These are phyloP conservation scores for Phytophthora tubulina DNA, from an alignment of 352 stramenopile species.

Conservation along the genomic window DNA sequence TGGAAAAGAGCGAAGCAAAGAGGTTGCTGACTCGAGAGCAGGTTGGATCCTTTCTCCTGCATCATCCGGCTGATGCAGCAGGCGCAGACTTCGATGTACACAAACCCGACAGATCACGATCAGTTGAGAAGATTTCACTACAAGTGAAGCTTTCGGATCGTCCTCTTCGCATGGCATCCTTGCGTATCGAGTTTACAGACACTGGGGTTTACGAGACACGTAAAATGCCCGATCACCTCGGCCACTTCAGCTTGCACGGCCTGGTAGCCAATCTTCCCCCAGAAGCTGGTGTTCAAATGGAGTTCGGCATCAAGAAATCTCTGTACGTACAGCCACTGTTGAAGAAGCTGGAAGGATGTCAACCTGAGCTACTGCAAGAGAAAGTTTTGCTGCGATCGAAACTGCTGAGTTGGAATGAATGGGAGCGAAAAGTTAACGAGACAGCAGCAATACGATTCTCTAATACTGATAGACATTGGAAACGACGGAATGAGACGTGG, in stretches of 20 bases:
- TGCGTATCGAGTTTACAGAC: slow-evolving; percentile 48
- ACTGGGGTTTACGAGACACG: slow-evolving; percentile 47
- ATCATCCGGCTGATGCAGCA: slow-evolving; percentile 26
- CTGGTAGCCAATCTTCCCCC: slow-evolving; percentile 51
- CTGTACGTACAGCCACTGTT: slow-evolving; percentile 28
- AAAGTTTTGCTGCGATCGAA: slow-evolving; percentile 15
- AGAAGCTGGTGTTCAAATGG: slow-evolving; percentile 48
- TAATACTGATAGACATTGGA: slow-evolving; percentile 17
- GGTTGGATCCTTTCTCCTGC: slow-evolving; percentile 59
- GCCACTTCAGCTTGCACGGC: slow-evolving; percentile 57
- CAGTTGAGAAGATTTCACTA: slow-evolving; percentile 32
- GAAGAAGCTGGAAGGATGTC: slow-evolving; percentile 24
- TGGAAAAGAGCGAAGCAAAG: slow-evolving; percentile 45
- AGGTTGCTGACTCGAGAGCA: slow-evolving; percentile 34
- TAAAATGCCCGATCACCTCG: slow-evolving; percentile 40
- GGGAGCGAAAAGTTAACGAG: slow-evolving; percentile 38
- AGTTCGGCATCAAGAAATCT: slow-evolving; percentile 45
- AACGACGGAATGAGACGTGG: slow-evolving; percentile 54
- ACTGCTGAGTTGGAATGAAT: slow-evolving; percentile 44
- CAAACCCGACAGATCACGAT: not conserved
- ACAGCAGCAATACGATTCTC: slow-evolving; percentile 16
- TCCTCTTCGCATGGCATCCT: slow-evolving; percentile 49
- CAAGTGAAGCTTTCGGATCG: slow-evolving; percentile 57
- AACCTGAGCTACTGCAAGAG: slow-evolving; percentile 9
- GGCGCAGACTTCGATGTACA: not conserved